These are phyloP conservation scores for Raphanus hybrid DNA, from an alignment of 441 rosid species.

Conservation along the genomic window DNA sequence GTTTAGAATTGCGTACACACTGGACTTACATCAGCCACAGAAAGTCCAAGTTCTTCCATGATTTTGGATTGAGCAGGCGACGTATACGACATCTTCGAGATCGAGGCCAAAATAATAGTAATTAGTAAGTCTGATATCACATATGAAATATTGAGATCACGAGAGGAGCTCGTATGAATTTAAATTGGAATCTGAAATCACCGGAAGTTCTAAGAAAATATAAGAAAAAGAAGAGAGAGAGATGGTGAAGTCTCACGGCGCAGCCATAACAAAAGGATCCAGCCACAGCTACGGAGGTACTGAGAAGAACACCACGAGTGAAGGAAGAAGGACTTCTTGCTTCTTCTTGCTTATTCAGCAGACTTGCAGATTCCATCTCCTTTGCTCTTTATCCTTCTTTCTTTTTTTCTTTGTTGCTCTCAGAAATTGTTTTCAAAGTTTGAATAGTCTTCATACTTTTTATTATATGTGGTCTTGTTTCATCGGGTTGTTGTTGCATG, in stretches of 20 bases:
- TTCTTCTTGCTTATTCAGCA: slow-evolving; percentile 27
- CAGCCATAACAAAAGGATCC: slow-evolving; percentile 58
- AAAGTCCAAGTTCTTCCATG: slow-evolving; percentile 58
- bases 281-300: slow-evolving; percentile 57
- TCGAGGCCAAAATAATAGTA: background rate
- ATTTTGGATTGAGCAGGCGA: slow-evolving; percentile 71
- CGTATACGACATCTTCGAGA: slow-evolving; percentile 53
- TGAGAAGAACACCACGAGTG: slow-evolving; percentile 46
- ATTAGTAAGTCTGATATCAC: background rate
- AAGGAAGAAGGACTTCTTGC: slow-evolving; percentile 30
- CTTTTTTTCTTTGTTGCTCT: too few species aligned
- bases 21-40: slow-evolving; percentile 53
- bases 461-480: background rate
- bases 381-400: background rate
- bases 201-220: background rate
- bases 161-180: background rate
- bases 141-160: background rate
- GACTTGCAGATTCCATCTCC: slow-evolving; percentile 31
- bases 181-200: background rate
- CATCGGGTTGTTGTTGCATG: slow-evolving; percentile 7
- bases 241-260: slow-evolving; percentile 50
- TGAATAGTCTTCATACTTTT: slow-evolving; percentile 12
- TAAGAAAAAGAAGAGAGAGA: background rate
- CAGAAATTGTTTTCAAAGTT: background rate
- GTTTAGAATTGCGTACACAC: background rate